phyloP scores from a whole-genome alignment of 768 basidiomycete species.

The Tricholomella constricta region DNA sequence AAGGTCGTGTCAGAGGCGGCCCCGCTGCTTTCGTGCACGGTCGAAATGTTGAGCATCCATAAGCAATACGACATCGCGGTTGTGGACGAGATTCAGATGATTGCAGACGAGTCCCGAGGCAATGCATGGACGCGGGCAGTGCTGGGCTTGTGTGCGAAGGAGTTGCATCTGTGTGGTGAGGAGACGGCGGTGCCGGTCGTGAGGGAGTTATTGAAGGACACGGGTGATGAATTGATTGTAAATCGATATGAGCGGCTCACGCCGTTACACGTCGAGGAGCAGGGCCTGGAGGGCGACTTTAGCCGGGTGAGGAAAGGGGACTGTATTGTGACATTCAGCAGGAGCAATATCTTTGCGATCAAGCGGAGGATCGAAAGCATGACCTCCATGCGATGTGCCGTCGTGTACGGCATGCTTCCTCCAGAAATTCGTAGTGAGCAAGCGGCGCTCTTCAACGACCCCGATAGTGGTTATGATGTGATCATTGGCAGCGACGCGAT shows the following conservation, averaged over 20 bases:
- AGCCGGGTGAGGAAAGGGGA: slow-evolving; percentile 75
- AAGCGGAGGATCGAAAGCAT: slow-evolving; percentile 70
- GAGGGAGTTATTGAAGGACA: slow-evolving; percentile 61
- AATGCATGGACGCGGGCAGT: slow-evolving; percentile 83
- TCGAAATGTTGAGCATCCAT: slow-evolving; percentile 78
- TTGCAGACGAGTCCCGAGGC: slow-evolving; percentile 78
- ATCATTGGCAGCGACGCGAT: slow-evolving; percentile 94
- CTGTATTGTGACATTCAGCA: slow-evolving; percentile 86
- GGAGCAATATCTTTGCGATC: slow-evolving; percentile 72
- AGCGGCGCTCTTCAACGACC: slow-evolving; percentile 89
- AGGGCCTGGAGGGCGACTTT: slow-evolving; percentile 64
- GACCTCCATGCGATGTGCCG: slow-evolving; percentile 82
- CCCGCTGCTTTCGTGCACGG: slow-evolving; percentile 76
- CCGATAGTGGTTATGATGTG: slow-evolving; percentile 80
- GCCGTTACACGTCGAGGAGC: slow-evolving; percentile 71
- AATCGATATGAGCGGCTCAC: slow-evolving; percentile 87
- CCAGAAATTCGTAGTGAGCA: slow-evolving; percentile 93
- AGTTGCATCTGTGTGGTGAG: slow-evolving; percentile 95
- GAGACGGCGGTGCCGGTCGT: slow-evolving; percentile 89
- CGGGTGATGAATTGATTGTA: slow-evolving; percentile 82
- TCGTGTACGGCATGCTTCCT: slow-evolving; percentile 90
- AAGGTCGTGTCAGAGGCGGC: slow-evolving; percentile 63
- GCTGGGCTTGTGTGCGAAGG: slow-evolving; percentile 70
- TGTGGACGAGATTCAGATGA: slow-evolving; percentile 97
- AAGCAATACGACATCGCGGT: slow-evolving; percentile 75